These are phyloP conservation scores for Cercospora sp. DNA, from an alignment of 2,329 filamentous ascomycete species.

Conservation along the genomic window DNA sequence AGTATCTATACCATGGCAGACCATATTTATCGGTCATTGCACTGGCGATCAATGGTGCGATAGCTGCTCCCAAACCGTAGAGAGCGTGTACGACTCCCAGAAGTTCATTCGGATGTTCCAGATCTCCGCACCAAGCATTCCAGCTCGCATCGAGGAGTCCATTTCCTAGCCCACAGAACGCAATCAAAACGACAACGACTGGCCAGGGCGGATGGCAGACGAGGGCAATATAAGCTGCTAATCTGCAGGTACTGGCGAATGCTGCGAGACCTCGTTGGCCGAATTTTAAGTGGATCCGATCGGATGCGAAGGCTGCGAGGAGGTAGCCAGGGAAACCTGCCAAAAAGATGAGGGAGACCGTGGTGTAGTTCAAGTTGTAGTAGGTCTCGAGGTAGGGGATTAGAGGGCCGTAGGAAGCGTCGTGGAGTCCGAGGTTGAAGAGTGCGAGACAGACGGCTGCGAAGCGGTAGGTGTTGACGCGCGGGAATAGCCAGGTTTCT, in stretches of 20 bases:
- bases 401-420: slow-evolving; percentile 14
- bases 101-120: background rate
- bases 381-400: background rate
- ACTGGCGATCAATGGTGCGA: background rate
- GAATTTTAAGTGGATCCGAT: slow-evolving; percentile 58
- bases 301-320: slow-evolving; percentile 60
- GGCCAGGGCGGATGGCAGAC: background rate
- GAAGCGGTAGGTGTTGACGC: slow-evolving; percentile 16
- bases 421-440: slow-evolving; percentile 20
- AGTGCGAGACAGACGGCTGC: slow-evolving; percentile 7
- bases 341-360: slow-evolving; percentile 63
- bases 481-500: slow-evolving; percentile 16
- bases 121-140: background rate
- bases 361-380: slow-evolving; percentile 49
- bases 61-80: background rate
- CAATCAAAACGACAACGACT: background rate
- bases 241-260: slow-evolving; percentile 59
- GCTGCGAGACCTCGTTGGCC: slow-evolving; percentile 69
- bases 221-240: slow-evolving; percentile 57
- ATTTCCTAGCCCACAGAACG: background rate
- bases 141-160: background rate
- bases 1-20: background rate
- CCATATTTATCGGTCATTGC: background rate
- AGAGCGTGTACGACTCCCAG: background rate
- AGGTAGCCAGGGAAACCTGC: slow-evolving; percentile 63